Conservation (phyloP, 2,329 filamentous ascomycete genomes). For the Purpureocillium lavendulum region DNA sequence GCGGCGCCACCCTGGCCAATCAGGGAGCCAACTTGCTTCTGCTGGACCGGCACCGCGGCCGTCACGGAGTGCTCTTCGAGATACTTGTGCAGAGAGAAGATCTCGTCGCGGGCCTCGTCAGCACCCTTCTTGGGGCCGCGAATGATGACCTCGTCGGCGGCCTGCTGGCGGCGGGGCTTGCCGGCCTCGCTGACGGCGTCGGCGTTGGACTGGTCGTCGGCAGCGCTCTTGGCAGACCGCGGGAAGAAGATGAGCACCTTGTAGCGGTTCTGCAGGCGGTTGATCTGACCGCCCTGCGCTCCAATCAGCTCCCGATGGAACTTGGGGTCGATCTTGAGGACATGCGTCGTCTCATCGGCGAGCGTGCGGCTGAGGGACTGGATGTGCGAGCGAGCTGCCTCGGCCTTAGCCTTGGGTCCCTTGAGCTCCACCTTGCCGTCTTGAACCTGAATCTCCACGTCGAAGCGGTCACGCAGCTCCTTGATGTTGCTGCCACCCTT, state of each 20-base stretch:
- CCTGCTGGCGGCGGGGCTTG: slow-evolving; percentile 62
- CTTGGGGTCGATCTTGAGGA: slow-evolving; percentile 84
- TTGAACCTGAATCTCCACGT: slow-evolving; percentile 76
- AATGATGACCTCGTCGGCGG: slow-evolving; percentile 79
- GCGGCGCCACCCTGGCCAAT: slow-evolving; percentile 86
- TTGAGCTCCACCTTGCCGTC: slow-evolving; percentile 94
- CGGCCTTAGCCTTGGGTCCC: slow-evolving; percentile 90
- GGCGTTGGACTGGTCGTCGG: slow-evolving; percentile 62
- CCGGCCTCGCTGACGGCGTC: slow-evolving; percentile 63
- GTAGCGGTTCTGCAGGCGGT: slow-evolving; percentile 86
- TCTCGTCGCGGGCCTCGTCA: slow-evolving; percentile 84
- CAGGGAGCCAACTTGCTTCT: slow-evolving; percentile 85
- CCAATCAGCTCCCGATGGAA: slow-evolving; percentile 94
- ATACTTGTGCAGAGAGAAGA: slow-evolving; percentile 82
- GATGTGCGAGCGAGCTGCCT: slow-evolving; percentile 78
- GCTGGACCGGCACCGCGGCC: slow-evolving; percentile 74
- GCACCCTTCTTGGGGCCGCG: slow-evolving; percentile 89
- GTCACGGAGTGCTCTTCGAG: slow-evolving; percentile 79
- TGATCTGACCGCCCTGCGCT: slow-evolving; percentile 77
- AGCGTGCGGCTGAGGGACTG: slow-evolving; percentile 69
- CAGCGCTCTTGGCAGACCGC: slow-evolving; percentile 46
- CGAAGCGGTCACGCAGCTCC: slow-evolving; percentile 57
- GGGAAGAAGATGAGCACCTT: slow-evolving; percentile 95
- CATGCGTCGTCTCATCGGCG: slow-evolving; percentile 83
- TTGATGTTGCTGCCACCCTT: slow-evolving; percentile 60